Evolutionary conservation across 202 grass and related monocot species (phyloP).

Genomic region (Tripidium arundinaceum): DNA sequence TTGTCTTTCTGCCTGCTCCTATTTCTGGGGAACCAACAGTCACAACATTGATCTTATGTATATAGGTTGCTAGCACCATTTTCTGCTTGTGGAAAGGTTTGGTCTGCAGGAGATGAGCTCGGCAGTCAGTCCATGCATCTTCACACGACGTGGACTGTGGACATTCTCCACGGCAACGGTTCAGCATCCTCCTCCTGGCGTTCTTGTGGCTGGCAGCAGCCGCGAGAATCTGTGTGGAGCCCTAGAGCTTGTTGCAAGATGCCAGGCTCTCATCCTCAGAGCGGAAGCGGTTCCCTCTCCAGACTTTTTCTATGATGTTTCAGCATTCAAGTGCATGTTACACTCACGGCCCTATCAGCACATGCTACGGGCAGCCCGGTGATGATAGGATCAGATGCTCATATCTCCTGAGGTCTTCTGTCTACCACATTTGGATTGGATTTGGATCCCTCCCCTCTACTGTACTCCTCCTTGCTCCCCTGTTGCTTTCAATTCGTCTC

Average conservation of each 20-base stretch:
- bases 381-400: conserved; percentile 27
- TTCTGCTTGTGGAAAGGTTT: conserved; percentile 39
- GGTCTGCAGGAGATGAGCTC: conserved; percentile 12
- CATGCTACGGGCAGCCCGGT: neutral
- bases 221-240: conserved; percentile 20
- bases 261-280: conserved; percentile 8
- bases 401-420: conserved; percentile 11
- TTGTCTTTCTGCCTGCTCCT: conserved; percentile 21
- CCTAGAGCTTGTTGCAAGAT: neutral
- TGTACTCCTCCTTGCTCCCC: too few relatives aligned
- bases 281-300: neutral
- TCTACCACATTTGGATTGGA: too few relatives aligned
- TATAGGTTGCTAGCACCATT: neutral
- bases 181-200: neutral
- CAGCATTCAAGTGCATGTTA: conserved; percentile 18
- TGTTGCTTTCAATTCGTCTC: too few relatives aligned
- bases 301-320: conserved; percentile 29
- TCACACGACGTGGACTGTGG: neutral
- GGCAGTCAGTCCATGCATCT: conserved; percentile 4
- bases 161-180: neutral
- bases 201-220: conserved; percentile 28
- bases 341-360: conserved; percentile 41
- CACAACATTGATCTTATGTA: conserved; percentile 7
- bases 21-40: neutral
- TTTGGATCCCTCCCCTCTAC: too few relatives aligned